These are phyloP conservation scores for Vachellia pachyceras DNA, from an alignment of 306 rosid genomes.

Conservation along the genomic window DNA sequence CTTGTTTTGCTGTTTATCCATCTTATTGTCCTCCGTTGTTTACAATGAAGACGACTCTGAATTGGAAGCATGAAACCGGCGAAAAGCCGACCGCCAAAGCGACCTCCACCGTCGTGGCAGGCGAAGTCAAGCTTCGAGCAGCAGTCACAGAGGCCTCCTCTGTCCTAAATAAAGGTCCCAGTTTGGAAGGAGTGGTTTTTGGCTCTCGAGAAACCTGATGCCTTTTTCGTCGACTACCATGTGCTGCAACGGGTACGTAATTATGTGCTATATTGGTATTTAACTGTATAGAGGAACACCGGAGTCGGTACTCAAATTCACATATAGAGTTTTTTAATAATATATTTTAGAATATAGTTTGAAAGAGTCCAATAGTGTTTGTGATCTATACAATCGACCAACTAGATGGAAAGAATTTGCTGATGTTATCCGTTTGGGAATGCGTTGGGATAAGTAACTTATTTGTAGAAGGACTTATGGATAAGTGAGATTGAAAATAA, in stretches of 20 bases:
- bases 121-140: slow-evolving; percentile 59
- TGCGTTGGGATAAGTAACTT: too few species aligned
- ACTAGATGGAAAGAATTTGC: too few species aligned
- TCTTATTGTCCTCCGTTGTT: neutral
- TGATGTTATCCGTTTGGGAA: too few species aligned
- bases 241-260: neutral
- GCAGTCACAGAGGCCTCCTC: slow-evolving; percentile 73
- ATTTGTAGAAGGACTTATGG: too few species aligned
- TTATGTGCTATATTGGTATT: too few species aligned
- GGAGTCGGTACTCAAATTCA: too few species aligned
- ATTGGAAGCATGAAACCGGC: slow-evolving; percentile 51
- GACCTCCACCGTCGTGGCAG: slow-evolving; percentile 47
- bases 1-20: neutral
- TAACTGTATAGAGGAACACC: too few species aligned
- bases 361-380: too few species aligned
- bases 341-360: too few species aligned
- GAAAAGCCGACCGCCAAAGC: slow-evolving; percentile 53
- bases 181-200: slow-evolving; percentile 58
- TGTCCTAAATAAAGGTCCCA: slow-evolving; percentile 51
- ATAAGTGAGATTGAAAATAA: too few species aligned
- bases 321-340: too few species aligned
- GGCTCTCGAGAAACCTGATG: slow-evolving; percentile 36
- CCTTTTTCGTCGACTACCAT: neutral
- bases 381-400: too few species aligned
- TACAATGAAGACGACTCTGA: slow-evolving; percentile 62